Base-by-base conservation (phyloP, 2,329 filamentous ascomycete species). In the Pyricularia pennisetigena region DNA sequence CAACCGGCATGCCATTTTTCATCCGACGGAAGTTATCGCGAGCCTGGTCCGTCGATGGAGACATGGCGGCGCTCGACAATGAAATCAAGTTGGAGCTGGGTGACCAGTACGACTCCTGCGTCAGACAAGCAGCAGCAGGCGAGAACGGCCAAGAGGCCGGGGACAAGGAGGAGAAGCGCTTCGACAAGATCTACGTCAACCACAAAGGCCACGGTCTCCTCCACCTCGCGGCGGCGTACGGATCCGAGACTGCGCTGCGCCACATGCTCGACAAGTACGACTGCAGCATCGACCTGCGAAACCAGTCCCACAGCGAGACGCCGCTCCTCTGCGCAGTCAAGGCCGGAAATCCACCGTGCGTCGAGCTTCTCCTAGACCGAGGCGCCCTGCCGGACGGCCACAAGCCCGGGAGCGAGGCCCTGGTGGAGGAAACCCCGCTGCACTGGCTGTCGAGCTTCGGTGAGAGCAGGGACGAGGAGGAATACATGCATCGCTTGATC, bases 181-280 rank as follows among this genome's bases (percentile, higher is more conserved):
- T 71, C 30, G 70, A 71, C 68, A 68, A 65, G 41, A 71, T 71
- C 64, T 71, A 67, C 32, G 68, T 71, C 59, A 71, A 71, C 64
- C 64, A 71, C 49, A 67, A 65, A 66, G 70, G 70, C 28, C 70
- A 71, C 49, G 70, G 70, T 5, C 62, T 71, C 2, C 26, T 71
- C 12, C 70, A 71, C 66, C 28, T 71, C 26, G 70, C 70, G 24
- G 70, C 69, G 2, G 54, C 68, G 20, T 30, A 24, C 30, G 70
- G 69, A 14, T 66, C 64, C 28, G 64, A 69, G 5, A 35, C 12
- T 6, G 68, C 69, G 0, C 66, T 71, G 1, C 65, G 63, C 23
- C 66, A 71, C 26, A 16, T 71, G 16, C 28, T 65, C 28, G 28
- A 41, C 7, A 69, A 68, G 62, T 71, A 71, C 35, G 49, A 64